Conservation (phyloP, 2,329 filamentous ascomycete genomes). For the Xylariales sp. region DNA sequence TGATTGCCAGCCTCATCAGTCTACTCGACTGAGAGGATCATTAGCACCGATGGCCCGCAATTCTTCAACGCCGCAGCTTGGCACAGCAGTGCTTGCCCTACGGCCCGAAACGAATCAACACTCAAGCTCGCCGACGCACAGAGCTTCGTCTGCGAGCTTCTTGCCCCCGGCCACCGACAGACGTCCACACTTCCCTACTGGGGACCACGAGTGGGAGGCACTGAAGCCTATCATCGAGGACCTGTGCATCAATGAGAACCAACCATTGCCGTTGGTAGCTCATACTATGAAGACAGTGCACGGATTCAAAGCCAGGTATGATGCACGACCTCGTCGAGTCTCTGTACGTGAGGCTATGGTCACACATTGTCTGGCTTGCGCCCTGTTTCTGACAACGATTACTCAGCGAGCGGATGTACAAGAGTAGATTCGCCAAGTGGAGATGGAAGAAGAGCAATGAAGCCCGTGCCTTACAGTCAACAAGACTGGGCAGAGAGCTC, state of each 20-base stretch:
- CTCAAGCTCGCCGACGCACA: too few relatives aligned
- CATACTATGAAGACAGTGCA: slow-evolving; percentile 7
- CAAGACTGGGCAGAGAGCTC: neutral
- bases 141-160: too few relatives aligned
- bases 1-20: neutral
- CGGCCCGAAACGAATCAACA: too few relatives aligned
- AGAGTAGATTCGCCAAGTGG: neutral
- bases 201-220: neutral
- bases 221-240: neutral
- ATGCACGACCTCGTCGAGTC: neutral
- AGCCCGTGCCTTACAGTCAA: neutral
- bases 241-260: neutral
- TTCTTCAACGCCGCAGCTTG: too few relatives aligned
- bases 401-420: neutral
- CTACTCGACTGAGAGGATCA: too few relatives aligned
- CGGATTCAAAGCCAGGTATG: slow-evolving; percentile 10
- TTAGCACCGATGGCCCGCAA: too few relatives aligned
- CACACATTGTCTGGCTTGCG: too few relatives aligned
- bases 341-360: neutral
- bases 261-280: neutral
- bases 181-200: neutral
- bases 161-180: too few relatives aligned
- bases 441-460: neutral
- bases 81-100: too few relatives aligned
- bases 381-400: neutral